Base-by-base conservation (phyloP, 345 rosid species). In the Rhodamnia rubescens region DNA sequence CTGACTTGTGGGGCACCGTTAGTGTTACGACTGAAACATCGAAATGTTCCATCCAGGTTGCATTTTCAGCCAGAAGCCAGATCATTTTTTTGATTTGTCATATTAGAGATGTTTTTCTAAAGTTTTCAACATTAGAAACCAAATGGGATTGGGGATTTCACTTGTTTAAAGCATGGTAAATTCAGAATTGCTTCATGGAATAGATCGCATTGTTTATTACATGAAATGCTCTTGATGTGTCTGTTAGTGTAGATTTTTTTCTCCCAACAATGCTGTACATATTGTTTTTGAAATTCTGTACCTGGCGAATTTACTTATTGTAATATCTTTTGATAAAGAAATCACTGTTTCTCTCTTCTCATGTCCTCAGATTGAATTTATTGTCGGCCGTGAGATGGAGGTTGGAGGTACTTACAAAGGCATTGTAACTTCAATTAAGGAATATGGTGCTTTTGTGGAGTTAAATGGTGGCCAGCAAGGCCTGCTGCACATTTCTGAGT, bases 391-490 rank as follows among this genome's bases (percentile, higher is more conserved):
- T 74, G 96, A 97, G 91, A 94, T 97, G 86, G 93, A 91, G 89
- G 93, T 95, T 85, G 98, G 98, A 84, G 96, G 96, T 14, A 85
- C 92, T 80, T 97, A 96, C 90, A 95, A 93, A 92, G 99, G 99
- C 83, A 89, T 93, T 75, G 96, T 97, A 86, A 89, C 93, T 85
- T 95, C 99, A 61, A 86, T 97, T 44, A 97, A 97, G 92, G 98
- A 97, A 90, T 97, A 97, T 81, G 99, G 99, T 82, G 99, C 99
- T 69, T 96, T 97, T 86, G 95, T 97, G 89, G 98, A 96, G 92
- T 97, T 97, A 80, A 95, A 90, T 90, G 99, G 99, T 87, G 98
- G 99, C 82, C 98, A 97, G 85, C 95, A 93, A 85, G 99, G 98
- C 84, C 88, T 97, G 89, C 93, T 97, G 69, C 98, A 97, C 88